These are phyloP conservation scores for Pythium pyrilobum DNA, from an alignment of 352 stramenopile species.

Conservation along the genomic window DNA sequence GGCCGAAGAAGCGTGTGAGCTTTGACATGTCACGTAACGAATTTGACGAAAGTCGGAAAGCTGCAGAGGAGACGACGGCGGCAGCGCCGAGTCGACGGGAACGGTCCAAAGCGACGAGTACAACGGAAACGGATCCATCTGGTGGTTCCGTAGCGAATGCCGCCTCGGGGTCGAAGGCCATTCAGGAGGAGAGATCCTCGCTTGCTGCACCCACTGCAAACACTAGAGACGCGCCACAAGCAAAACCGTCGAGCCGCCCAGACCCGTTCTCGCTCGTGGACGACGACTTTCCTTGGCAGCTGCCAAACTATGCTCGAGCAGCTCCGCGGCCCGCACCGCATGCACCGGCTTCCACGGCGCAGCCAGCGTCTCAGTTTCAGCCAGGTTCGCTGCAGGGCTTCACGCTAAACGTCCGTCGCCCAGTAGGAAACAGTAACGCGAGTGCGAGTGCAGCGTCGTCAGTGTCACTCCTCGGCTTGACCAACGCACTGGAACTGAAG, in stretches of 20 bases:
- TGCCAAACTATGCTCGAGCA: conserved; percentile 14
- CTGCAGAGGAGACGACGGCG: too few relatives aligned
- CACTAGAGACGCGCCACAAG: neutral
- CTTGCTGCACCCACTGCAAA: neutral
- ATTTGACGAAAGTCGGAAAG: neutral
- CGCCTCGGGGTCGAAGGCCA: too few relatives aligned
- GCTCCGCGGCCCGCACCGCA: neutral
- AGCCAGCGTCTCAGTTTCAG: neutral
- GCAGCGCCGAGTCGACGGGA: too few relatives aligned
- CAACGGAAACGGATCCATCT: neutral
- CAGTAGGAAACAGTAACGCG: conserved; percentile 1
- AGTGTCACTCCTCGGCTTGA: neutral
- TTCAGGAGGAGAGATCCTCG: neutral
- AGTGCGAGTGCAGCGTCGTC: neutral
- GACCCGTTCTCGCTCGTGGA: conserved; percentile 17
- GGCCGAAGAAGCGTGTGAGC: conserved; percentile 4
- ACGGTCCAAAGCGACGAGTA: too few relatives aligned
- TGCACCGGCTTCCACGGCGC: neutral
- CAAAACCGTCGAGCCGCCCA: neutral
- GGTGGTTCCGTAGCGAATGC: neutral
- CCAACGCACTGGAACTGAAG: conserved; percentile 4
- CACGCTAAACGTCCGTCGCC: conserved; percentile 13
- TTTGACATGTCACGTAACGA: conserved; percentile 4
- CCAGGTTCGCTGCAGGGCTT: neutral
- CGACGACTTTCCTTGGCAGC: conserved; percentile 22